Base-by-base conservation (phyloP, 1,284 basidiomycete genomes). In the Cutaneotrichosporon cutaneum region DNA sequence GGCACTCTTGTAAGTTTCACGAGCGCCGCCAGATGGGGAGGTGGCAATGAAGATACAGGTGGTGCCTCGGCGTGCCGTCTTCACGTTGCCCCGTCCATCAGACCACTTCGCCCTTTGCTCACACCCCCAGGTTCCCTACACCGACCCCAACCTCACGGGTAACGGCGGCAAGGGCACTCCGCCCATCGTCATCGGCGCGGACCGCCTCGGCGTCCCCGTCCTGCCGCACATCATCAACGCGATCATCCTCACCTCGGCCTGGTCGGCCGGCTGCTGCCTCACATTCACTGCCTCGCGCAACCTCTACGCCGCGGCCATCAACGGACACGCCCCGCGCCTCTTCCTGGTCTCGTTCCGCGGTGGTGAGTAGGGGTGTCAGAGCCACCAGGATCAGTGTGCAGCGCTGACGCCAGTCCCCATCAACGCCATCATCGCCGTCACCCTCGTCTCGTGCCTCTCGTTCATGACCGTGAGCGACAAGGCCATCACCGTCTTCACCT, bases 151-250 rank as follows among this genome's bases (percentile, higher is more conserved):
- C 71, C 64, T 66, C 11, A 73, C 83, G 51, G 74, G 73, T 55
- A 30, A 47, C 7, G 52, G 52, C 22, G 88, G 85, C 32, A 90
- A 90, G 54, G 85, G 86, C 4, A 85, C 85, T 2, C 90, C 88
- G 11, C 90, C 90, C 1, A 92, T 91, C 75, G 90, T 92, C 63
- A 89, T 92, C 67, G 89, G 74, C 56, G 74, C 74, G 63, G 71
- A 84, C 67, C 83, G 82, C 44, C 87, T 90, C 2, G 87, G 88
- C 35, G 92, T 93, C 77, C 86, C 85, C 67, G 83, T 82, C 9
- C 80, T 93, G 2, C 90, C 90, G 2, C 85, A 84, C 58, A 85
- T 82, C 60, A 79, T 83, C 73, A 83, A 83, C 72, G 92, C 91
- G 8, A 87, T 86, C 71, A 83, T 95, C 27, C 54, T 73, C 45